Evolutionary conservation across 1,139 yeast genomes (phyloP).

Genomic region (Blastobotrys petasosporus): DNA sequence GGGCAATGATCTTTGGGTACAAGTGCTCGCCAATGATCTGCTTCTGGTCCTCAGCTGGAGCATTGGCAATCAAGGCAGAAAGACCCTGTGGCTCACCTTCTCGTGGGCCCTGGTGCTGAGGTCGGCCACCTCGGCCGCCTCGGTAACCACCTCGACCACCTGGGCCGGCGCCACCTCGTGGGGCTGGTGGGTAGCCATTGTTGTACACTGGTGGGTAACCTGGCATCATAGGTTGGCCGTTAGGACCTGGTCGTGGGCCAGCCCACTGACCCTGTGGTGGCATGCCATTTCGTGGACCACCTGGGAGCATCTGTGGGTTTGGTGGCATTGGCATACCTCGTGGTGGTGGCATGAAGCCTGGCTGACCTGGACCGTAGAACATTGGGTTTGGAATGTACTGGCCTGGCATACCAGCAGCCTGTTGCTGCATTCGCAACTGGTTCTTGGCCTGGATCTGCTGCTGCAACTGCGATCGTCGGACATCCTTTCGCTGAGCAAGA

Average conservation of each 20-base stretch:
- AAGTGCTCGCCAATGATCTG: conserved; percentile 96
- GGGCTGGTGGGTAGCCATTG: conserved; percentile 44
- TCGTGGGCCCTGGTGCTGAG: conserved; percentile 17
- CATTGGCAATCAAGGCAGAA: conserved; percentile 35
- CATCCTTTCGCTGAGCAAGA: conserved; percentile 97
- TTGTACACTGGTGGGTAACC: conserved; percentile 78
- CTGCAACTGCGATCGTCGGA: conserved; percentile 93
- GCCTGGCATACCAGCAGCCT: conserved; percentile 83
- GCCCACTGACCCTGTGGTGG: conserved; percentile 42
- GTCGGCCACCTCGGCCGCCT: conserved; percentile 24
- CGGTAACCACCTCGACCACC: conserved; percentile 36
- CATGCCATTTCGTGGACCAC: conserved; percentile 54
- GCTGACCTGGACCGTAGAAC: conserved; percentile 78
- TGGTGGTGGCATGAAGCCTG: conserved; percentile 70
- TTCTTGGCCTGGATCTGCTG: conserved; percentile 98
- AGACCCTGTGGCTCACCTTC: conserved; percentile 26
- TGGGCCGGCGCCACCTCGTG: conserved; percentile 16
- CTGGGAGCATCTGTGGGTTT: conserved; percentile 76
- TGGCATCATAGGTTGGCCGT: conserved; percentile 29
- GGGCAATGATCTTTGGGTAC: conserved; percentile 88
- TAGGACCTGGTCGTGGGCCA: conserved; percentile 26
- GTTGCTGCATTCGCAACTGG: conserved; percentile 97
- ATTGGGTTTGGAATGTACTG: conserved; percentile 88
- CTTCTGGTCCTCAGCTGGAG: conserved; percentile 80
- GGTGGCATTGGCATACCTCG: conserved; percentile 81